Conservation (phyloP, 225 moss, liverwort and hornwort species). For the Antitrichia curtipendula region DNA sequence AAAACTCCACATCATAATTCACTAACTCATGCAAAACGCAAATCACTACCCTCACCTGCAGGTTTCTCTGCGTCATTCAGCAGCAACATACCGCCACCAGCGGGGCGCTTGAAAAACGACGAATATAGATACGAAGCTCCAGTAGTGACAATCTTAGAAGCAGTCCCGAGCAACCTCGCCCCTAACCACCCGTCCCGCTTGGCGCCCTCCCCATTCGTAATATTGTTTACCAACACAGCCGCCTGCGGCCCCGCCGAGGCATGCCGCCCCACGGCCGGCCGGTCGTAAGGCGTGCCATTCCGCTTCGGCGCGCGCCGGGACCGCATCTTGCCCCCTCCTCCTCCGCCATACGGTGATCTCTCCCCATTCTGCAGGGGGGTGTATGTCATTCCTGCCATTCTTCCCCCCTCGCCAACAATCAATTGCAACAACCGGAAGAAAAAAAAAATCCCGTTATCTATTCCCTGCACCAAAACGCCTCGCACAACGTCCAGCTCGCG, state of each 20-base stretch:
- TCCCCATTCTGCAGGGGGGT: conserved; percentile 44
- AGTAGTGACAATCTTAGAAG: conserved; percentile 69
- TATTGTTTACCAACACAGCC: conserved; percentile 31
- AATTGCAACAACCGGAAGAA: neutral
- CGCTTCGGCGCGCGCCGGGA: conserved; percentile 36
- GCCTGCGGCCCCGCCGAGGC: conserved; percentile 83
- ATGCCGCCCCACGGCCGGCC: conserved; percentile 68
- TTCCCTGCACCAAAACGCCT: neutral
- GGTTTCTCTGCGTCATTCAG: conserved; percentile 36
- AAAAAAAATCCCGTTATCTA: neutral
- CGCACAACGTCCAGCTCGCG: neutral
- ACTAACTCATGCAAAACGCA: neutral
- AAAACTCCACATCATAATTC: conserved; percentile 1
- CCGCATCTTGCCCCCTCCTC: conserved; percentile 42
- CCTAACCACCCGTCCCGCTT: conserved; percentile 41
- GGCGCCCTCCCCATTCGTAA: conserved; percentile 12
- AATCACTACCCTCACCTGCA: conserved; percentile 17
- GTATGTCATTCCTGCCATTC: conserved; percentile 35
- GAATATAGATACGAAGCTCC: conserved; percentile 76
- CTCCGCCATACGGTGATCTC: conserved; percentile 34
- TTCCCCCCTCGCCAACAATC: neutral
- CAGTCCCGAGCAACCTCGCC: conserved; percentile 59
- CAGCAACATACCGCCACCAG: conserved; percentile 40
- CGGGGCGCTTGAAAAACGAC: conserved; percentile 68
- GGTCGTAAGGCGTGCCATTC: conserved; percentile 64